Evolutionary conservation across 257 asterid genomes (phyloP), one percentile per base, ranked within the genome.

Genomic region (Nemophila menziesii): DNA sequence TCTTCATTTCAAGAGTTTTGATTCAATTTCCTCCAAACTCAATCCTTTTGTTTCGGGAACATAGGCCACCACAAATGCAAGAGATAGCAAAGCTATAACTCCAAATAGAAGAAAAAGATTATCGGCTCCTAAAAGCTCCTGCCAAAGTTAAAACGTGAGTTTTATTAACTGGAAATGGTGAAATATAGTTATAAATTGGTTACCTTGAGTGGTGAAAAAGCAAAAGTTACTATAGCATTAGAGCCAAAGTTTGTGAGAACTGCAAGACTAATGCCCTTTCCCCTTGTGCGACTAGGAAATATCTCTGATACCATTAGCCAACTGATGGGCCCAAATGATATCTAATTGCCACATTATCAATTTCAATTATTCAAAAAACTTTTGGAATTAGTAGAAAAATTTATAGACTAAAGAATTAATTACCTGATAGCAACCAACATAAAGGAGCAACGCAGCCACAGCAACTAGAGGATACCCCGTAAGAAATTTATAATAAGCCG

Each of bases 271-370:
- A 84, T 89, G 57, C 98, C 96, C 79, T 76, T 89, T 57, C 95
- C 98, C 69, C 98, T 80, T 2, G 98, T 84, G 53, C 87, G 87
- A 39, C 70, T 67, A 15, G 96, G 98, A 75, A 89, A 89, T 60
- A 89, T 84, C 76, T 89, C 94, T 3, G 98, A 84, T 46, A 89
- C 98, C 98, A 89, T 89, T 8, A 89, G 92, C 98, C 98, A 84
- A 71, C 98, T 89, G 53, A 89, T 89, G 5, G 98, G 98, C 26
- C 98, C 98, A 60, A 89, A 89, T 38, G 98, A 89, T 60, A 89
- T 78, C 97, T 87, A 51, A 49, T 33, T 56, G 23, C 54, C 44
- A 12, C 17, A 13, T 14, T 22, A 19, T 41, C 18, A 8, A 5
- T 17, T 29, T 29, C 36, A 2, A 29, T 29, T 29, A 29, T 5